Percentiles rank a stretch among this genome's conserved stretches.
phyloP scores from a whole-genome alignment of 2,329 filamentous ascomycete species.

The Akanthomyces lecanii region DNA sequence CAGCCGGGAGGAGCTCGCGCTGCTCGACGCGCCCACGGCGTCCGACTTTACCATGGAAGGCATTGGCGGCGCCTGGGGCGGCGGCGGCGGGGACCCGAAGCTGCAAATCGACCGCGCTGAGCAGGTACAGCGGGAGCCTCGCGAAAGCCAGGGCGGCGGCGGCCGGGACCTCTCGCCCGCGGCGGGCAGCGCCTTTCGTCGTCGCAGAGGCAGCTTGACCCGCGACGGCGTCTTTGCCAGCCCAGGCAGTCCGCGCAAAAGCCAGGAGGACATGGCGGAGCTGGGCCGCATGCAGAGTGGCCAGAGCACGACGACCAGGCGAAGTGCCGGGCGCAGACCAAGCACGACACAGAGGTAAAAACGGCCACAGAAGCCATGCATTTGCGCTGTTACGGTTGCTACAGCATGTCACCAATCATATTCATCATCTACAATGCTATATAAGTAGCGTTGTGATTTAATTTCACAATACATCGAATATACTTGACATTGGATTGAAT shows the following conservation, averaged over 20 bases:
- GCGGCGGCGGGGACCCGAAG: constrained; percentile 21
- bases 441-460: not conserved
- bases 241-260: constrained; percentile 27
- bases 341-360: constrained; percentile 4
- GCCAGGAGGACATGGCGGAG: constrained; percentile 33
- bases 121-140: constrained; percentile 16
- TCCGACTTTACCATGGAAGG: constrained; percentile 73
- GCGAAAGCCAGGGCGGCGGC: not conserved
- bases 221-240: constrained; percentile 27
- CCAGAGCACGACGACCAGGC: constrained; percentile 29
- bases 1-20: constrained; percentile 52
- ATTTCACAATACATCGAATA: not conserved
- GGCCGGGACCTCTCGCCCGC: not conserved
- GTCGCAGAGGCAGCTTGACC: constrained; percentile 15
- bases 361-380: not conserved
- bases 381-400: not conserved
- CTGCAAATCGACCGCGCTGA: constrained; percentile 15
- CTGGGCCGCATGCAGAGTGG: constrained; percentile 28
- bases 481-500: not conserved
- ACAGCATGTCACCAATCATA: not conserved
- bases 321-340: constrained; percentile 24
- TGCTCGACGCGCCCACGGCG: constrained; percentile 70
- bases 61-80: constrained; percentile 59
- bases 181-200: constrained; percentile 6
- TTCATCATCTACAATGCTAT: not conserved